Conservation (phyloP, 2,329 filamentous ascomycete genomes). For the Penicillium sp. region DNA sequence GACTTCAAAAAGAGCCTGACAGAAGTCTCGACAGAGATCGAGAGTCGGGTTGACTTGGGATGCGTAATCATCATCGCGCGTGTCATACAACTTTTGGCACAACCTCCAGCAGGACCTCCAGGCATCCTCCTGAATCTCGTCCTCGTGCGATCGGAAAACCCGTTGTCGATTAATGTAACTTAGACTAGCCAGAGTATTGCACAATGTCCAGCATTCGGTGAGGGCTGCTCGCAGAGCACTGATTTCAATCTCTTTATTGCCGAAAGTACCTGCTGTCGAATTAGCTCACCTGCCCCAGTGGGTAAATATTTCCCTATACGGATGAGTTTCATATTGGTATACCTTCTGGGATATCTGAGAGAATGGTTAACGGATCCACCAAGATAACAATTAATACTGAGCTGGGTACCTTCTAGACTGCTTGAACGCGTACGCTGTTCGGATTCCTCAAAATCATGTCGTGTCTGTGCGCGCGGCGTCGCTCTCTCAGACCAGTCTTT, state of each 20-base stretch:
- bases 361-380: slow-evolving; percentile 7
- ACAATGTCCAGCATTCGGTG: slow-evolving; percentile 88
- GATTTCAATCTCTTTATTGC: slow-evolving; percentile 56
- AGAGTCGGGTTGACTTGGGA: slow-evolving; percentile 71
- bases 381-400: slow-evolving; percentile 33
- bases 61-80: slow-evolving; percentile 67
- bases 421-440: slow-evolving; percentile 59
- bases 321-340: background rate
- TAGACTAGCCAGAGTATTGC: slow-evolving; percentile 82
- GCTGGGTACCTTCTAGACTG: slow-evolving; percentile 69
- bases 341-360: slow-evolving; percentile 36
- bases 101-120: slow-evolving; percentile 95
- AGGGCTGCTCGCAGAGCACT: slow-evolving; percentile 72
- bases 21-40: slow-evolving; percentile 88
- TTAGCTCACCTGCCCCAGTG: slow-evolving; percentile 20
- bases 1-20: slow-evolving; percentile 85
- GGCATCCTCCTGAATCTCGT: slow-evolving; percentile 78
- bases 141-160: slow-evolving; percentile 72
- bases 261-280: slow-evolving; percentile 34
- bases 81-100: slow-evolving; percentile 84
- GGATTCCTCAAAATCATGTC: slow-evolving; percentile 66
- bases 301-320: background rate
- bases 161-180: slow-evolving; percentile 80
- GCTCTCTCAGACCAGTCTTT: slow-evolving; percentile 66
- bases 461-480: slow-evolving; percentile 80